Evolutionary conservation across 2,329 filamentous ascomycete genomes (phyloP).

Genomic region (Colletotrichum limetticola): DNA sequence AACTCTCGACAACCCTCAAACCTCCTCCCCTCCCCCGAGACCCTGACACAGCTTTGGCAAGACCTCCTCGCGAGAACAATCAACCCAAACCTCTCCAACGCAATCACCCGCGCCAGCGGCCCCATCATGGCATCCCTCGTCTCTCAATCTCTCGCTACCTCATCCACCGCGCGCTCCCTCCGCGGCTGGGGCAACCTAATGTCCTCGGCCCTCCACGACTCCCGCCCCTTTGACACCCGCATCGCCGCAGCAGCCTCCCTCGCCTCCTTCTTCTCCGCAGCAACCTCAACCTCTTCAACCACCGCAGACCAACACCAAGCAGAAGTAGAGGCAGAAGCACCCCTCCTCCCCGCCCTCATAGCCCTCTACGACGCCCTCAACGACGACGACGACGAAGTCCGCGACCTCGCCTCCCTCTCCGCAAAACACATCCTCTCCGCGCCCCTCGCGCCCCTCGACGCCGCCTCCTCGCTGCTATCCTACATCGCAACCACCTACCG

Average conservation of each 20-base stretch:
- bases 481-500: constrained; percentile 53
- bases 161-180: constrained; percentile 38
- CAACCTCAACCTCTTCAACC: constrained; percentile 35
- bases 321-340: constrained; percentile 37
- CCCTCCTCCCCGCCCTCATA: constrained; percentile 67
- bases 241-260: constrained; percentile 69
- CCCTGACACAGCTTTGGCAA: constrained; percentile 54
- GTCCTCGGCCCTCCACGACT: constrained; percentile 37
- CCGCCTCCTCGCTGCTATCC: constrained; percentile 55
- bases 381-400: constrained; percentile 93
- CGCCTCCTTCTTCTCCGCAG: constrained; percentile 56
- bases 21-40: constrained; percentile 45
- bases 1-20: constrained; percentile 36
- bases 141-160: constrained; percentile 33
- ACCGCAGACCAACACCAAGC: too few relatives aligned
- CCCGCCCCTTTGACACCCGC: constrained; percentile 72
- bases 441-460: constrained; percentile 60
- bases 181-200: constrained; percentile 62
- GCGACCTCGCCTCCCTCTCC: constrained; percentile 69
- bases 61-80: constrained; percentile 49
- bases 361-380: constrained; percentile 81
- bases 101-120: constrained; percentile 60
- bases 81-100: constrained; percentile 61
- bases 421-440: constrained; percentile 57
- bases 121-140: constrained; percentile 52